phyloP scores from a whole-genome alignment of 2,329 filamentous ascomycete genomes.

The Sclerotinia borealis region DNA sequence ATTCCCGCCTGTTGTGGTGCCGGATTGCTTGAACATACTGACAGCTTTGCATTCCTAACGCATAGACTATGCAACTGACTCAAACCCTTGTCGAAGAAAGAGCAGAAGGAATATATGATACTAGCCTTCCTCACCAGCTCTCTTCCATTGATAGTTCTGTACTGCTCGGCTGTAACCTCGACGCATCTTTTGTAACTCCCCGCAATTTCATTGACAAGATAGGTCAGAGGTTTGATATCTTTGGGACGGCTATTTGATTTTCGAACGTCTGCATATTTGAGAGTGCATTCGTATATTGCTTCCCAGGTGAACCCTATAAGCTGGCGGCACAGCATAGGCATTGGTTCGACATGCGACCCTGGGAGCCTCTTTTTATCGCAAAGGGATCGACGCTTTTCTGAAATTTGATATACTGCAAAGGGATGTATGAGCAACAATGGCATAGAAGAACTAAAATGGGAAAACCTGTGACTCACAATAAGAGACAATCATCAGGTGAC shows the following conservation, averaged over 20 bases:
- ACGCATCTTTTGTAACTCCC: not conserved
- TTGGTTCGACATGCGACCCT: not conserved
- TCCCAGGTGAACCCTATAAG: not conserved
- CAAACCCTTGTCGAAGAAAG: not conserved
- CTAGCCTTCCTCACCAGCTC: not conserved
- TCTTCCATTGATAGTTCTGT: not conserved
- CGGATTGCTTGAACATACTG: not conserved
- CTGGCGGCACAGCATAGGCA: not conserved
- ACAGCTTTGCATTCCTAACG: not conserved
- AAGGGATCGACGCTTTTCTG: not conserved
- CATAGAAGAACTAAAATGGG: not conserved
- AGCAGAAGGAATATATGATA: not conserved
- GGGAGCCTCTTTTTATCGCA: not conserved
- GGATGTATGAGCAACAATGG: not conserved
- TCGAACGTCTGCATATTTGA: not conserved
- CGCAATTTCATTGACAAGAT: not conserved
- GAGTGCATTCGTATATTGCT: not conserved
- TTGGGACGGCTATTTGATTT: not conserved
- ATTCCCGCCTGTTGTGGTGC: not conserved
- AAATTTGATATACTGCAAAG: not conserved
- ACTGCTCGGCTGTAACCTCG: not conserved
- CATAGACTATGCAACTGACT: not conserved
- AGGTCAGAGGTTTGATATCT: not conserved
- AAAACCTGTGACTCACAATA: not conserved
- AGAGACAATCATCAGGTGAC: not conserved